Base-by-base conservation (phyloP, 306 rosid genomes). In the Arachis hypogaea region DNA sequence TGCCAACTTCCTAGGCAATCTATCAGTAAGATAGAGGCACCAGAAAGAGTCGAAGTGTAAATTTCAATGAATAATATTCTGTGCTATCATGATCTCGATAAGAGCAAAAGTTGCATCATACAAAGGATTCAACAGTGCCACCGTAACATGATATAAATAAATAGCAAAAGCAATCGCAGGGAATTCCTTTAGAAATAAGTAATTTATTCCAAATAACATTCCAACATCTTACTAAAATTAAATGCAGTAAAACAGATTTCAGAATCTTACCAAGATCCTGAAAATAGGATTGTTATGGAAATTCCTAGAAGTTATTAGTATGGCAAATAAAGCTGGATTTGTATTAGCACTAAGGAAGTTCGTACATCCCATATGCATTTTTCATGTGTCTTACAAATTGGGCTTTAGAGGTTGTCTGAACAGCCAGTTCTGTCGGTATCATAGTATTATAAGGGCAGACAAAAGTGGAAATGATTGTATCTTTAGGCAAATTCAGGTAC, bases 161-260 rank as follows among this genome's bases (percentile, higher is more conserved):
- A 22, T 22, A 22, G 28, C 28, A 4, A 43, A 46, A 47, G 50
- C 43, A 11, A 63, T 47, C 66, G 59, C 14, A 42, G 50, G 38
- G 0, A 61, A 63, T 38, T 63, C 64, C 30, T 8, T 30, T 16
- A 28, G 67, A 58, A 45, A 61, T 12, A 59, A 62, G 66, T 36
- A 18, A 60, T 18, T 18, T 18, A 52, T 68, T 54, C 44, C 36
- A 41, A 55, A 56, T 9, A 14, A 68, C 45, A 73, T 36, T 55
- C 58, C 55, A 45, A 69, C 22, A 11, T 45, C 44, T 79, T 38
- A 5, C 52, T n/a, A 9, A 68, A 42, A 71, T 18, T 28, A 71
- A 63, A 63, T 45, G 36, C 55, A 63, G 44, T 43, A 55, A 28
- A 61, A 11, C 46, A 10, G 11, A 41, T 2, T 2, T 41, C 41